Evolutionary conservation across 163 green algal species (phyloP).

Genomic region (Scenedesmus sp.): DNA sequence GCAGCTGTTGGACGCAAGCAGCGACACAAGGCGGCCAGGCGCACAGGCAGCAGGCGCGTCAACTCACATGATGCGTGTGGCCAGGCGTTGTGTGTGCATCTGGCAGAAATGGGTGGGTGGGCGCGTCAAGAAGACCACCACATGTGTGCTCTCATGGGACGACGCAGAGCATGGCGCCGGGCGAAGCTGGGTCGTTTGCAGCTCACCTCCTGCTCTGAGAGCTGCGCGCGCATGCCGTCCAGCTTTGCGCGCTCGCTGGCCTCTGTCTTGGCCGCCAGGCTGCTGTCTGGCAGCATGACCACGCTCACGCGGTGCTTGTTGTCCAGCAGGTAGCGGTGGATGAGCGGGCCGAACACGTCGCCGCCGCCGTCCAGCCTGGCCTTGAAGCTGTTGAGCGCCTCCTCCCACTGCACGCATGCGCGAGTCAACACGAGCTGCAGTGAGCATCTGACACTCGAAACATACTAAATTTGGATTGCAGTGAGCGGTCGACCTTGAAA

Average conservation of each 20-base stretch:
- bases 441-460: too few relatives aligned
- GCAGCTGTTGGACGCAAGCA: constrained; percentile 60
- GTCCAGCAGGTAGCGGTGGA: constrained; percentile 92
- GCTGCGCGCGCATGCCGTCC: constrained; percentile 57
- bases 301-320: constrained; percentile 94
- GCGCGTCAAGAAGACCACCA: too few relatives aligned
- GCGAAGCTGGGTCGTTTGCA: neutral
- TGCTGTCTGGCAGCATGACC: constrained; percentile 84
- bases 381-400: constrained; percentile 93
- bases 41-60: neutral
- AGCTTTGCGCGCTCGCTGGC: constrained; percentile 83
- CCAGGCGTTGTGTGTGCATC: neutral
- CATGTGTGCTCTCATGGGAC: too few relatives aligned
- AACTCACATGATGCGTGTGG: neutral
- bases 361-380: constrained; percentile 81
- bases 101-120: too few relatives aligned
- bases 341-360: constrained; percentile 95
- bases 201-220: constrained; percentile 76
- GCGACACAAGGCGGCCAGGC: neutral
- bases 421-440: constrained; percentile 6
- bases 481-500: too few relatives aligned
- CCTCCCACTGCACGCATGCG: constrained; percentile 78
- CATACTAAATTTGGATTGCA: too few relatives aligned
- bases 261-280: constrained; percentile 81
- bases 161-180: neutral